Evolutionary conservation across 2,329 filamentous ascomycete genomes (phyloP).

Genomic region (Cadophora gregata): DNA sequence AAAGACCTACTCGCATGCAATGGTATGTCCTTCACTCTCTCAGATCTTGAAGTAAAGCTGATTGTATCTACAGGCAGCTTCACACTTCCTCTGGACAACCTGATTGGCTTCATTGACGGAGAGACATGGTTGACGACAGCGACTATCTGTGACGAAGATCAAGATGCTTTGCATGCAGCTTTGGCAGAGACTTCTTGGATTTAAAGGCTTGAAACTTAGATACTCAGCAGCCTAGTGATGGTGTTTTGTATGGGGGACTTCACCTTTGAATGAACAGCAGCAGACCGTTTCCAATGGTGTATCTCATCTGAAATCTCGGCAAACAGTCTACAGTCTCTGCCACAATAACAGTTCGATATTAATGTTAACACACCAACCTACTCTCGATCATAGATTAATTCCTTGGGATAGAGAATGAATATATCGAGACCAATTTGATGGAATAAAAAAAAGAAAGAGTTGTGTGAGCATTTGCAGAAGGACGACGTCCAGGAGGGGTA

Average conservation of each 20-base stretch:
- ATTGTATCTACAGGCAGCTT: neutral
- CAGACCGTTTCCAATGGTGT: neutral
- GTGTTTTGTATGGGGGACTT: too few relatives aligned
- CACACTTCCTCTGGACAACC: neutral
- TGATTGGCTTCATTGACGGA: neutral
- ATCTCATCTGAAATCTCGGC: neutral
- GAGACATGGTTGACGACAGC: neutral
- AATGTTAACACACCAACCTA: neutral
- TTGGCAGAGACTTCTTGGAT: neutral
- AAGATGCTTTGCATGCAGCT: neutral
- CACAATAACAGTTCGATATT: neutral
- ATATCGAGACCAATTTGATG: neutral
- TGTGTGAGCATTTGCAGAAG: neutral
- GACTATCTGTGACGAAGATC: neutral
- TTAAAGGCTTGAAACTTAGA: neutral
- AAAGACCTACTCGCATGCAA: constrained; percentile 6
- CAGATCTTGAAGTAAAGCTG: neutral
- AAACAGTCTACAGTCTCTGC: neutral
- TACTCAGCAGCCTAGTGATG: neutral
- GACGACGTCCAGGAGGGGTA: neutral
- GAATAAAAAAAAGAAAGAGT: neutral
- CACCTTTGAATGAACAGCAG: neutral
- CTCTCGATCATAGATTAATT: neutral
- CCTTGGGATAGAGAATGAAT: neutral
- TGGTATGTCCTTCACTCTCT: neutral